These are phyloP conservation scores for Nemania bipapillata DNA, from an alignment of 2,329 filamentous ascomycete genomes.

Conservation along the genomic window DNA sequence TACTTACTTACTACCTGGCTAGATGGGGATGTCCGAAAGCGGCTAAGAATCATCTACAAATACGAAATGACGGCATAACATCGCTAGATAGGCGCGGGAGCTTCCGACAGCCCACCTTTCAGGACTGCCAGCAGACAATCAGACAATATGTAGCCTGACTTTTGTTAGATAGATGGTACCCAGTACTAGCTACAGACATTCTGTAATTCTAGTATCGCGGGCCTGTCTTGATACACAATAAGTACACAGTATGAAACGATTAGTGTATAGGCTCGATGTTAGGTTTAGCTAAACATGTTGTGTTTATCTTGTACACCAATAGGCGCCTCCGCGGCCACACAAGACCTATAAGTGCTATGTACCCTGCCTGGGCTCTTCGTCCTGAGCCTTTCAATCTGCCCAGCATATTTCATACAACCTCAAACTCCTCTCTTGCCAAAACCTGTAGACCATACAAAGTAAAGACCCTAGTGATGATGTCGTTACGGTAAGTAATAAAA, in stretches of 20 bases:
- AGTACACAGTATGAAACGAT: neutral
- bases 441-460: conserved; percentile 29
- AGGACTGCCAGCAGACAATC: neutral
- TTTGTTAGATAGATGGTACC: no score
- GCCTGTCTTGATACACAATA: neutral
- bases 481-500: conserved; percentile 27
- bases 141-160: neutral
- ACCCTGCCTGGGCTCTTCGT: neutral
- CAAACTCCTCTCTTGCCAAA: conserved; percentile 9
- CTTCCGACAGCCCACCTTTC: conserved; percentile 22
- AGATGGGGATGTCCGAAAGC: conserved; percentile 9
- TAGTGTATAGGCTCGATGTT: neutral
- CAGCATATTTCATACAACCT: conserved; percentile 21
- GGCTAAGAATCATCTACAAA: conserved; percentile 3
- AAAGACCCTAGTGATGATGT: conserved; percentile 29
- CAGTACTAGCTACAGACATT: no score
- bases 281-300: conserved; percentile 7
- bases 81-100: conserved; percentile 12
- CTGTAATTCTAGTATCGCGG: no score
- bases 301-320: conserved; percentile 18
- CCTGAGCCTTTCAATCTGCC: conserved; percentile 15
- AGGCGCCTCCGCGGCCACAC: conserved; percentile 3
- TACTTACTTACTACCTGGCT: neutral
- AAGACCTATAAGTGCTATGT: conserved; percentile 32
- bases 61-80: conserved; percentile 17